These are phyloP conservation scores for Fusarium vanettenii DNA, from an alignment of 2,329 filamentous ascomycete genomes.

Conservation along the genomic window DNA sequence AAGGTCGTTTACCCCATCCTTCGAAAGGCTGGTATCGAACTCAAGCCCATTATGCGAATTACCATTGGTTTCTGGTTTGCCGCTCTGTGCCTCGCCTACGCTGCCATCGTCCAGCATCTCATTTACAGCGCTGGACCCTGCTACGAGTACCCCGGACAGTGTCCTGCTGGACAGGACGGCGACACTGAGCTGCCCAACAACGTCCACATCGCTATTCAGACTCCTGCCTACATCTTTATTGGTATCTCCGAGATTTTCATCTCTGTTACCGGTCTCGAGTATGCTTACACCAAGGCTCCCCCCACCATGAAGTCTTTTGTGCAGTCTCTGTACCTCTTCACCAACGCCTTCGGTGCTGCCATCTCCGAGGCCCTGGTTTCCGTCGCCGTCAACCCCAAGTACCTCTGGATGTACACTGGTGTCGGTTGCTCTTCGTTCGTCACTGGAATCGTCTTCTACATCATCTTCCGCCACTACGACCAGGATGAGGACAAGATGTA, in stretches of 20 bases:
- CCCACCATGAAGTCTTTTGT: conserved; percentile 75
- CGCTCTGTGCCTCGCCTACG: conserved; percentile 67
- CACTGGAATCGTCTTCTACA: conserved; percentile 65
- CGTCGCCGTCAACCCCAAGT: conserved; percentile 69
- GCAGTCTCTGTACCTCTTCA: conserved; percentile 69
- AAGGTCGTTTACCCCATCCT: conserved; percentile 70
- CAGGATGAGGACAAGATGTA: conserved; percentile 53
- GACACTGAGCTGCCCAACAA: conserved; percentile 52
- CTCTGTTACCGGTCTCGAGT: conserved; percentile 76
- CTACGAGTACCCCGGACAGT: conserved; percentile 57
- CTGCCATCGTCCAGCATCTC: conserved; percentile 68
- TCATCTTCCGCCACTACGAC: conserved; percentile 53
- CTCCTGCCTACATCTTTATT: conserved; percentile 67
- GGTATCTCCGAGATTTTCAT: conserved; percentile 71
- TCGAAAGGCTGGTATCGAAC: conserved; percentile 66
- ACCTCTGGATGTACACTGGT: conserved; percentile 74
- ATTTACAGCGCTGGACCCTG: conserved; percentile 68
- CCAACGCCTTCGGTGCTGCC: conserved; percentile 67
- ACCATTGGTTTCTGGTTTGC: conserved; percentile 70
- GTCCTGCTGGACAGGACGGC: conserved; percentile 48
- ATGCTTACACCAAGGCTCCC: conserved; percentile 79
- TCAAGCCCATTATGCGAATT: conserved; percentile 75
- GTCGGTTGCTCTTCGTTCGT: conserved; percentile 62
- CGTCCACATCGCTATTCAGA: conserved; percentile 66
- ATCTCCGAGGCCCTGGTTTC: conserved; percentile 72